These are phyloP conservation scores for Teratosphaeria destructans DNA, from an alignment of 2,329 filamentous ascomycete genomes.

Conservation along the genomic window DNA sequence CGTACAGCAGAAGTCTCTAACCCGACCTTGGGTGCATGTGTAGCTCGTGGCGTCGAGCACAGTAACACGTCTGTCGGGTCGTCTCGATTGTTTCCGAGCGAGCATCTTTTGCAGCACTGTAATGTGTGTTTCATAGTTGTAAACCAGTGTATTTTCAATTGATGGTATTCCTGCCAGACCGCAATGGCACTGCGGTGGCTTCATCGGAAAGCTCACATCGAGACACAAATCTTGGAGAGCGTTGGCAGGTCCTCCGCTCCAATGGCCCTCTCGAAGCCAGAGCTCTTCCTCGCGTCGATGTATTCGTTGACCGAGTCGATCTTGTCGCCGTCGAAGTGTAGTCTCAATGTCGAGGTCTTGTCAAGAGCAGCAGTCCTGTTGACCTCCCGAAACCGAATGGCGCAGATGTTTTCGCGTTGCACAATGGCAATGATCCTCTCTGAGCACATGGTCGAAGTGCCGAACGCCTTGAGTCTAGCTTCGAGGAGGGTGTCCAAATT, in stretches of 20 bases:
- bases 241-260: conserved; percentile 1
- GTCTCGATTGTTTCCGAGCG: neutral
- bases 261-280: conserved; percentile 7
- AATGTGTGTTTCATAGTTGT: neutral
- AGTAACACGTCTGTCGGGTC: neutral
- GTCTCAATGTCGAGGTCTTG: conserved; percentile 5
- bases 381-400: conserved; percentile 7
- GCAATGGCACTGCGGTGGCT: neutral
- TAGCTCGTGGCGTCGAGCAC: neutral
- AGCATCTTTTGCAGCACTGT: neutral
- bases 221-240: neutral
- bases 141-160: neutral
- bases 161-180: neutral
- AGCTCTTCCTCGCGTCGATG: conserved; percentile 6
- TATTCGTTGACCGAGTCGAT: conserved; percentile 8
- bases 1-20: neutral
- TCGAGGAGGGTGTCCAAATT: conserved; percentile 5
- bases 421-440: conserved; percentile 7
- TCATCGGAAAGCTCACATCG: neutral
- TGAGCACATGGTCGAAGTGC: conserved; percentile 7
- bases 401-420: conserved; percentile 8
- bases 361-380: conserved; percentile 6
- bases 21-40: neutral
- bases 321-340: conserved; percentile 6
- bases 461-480: conserved; percentile 3